Evolutionary conservation across 495 filamentous ascomycete species (phyloP).

Genomic region (Mycothermus thermophilus): DNA sequence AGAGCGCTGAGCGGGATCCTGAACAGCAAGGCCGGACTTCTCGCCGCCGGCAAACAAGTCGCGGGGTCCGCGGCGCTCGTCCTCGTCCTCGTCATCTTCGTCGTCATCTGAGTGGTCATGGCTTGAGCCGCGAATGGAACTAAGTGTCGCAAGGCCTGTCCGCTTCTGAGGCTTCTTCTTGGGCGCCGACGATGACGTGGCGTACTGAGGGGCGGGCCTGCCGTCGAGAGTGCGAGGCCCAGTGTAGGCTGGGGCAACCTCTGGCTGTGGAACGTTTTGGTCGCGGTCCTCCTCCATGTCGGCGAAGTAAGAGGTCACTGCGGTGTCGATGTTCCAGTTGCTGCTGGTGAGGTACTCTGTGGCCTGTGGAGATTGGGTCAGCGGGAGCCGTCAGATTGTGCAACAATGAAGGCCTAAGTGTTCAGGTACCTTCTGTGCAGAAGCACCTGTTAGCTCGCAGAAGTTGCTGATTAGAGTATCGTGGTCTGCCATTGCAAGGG

Average conservation of each 20-base stretch:
- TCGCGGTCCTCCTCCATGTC: slow-evolving; percentile 45
- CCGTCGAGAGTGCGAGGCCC: slow-evolving; percentile 43
- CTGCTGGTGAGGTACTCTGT: slow-evolving; percentile 52
- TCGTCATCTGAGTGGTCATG: slow-evolving; percentile 44
- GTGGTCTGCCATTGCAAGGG: slow-evolving; percentile 38
- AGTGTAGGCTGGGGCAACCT: slow-evolving; percentile 29
- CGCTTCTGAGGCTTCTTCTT: slow-evolving; percentile 33
- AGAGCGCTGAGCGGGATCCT: slow-evolving; percentile 53
- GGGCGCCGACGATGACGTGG: slow-evolving; percentile 22
- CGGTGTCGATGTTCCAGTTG: slow-evolving; percentile 55
- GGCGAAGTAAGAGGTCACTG: slow-evolving; percentile 55
- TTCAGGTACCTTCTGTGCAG: slow-evolving; percentile 47
- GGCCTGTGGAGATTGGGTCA: slow-evolving; percentile 53
- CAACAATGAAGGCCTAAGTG: neutral
- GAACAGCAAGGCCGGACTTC: slow-evolving; percentile 90
- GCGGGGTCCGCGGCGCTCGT: slow-evolving; percentile 49
- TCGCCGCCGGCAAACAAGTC: slow-evolving; percentile 92
- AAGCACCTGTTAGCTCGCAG: slow-evolving; percentile 53
- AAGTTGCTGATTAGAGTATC: slow-evolving; percentile 63
- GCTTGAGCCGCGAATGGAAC: slow-evolving; percentile 38
- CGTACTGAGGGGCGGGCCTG: slow-evolving; percentile 35
- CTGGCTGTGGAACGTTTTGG: slow-evolving; percentile 9
- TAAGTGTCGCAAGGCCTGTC: slow-evolving; percentile 42
- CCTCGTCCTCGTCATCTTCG: slow-evolving; percentile 46
- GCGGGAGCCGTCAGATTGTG: slow-evolving; percentile 1